Conservation (phyloP, 2,329 filamentous ascomycete species). For the Colletotrichum paranaense region DNA sequence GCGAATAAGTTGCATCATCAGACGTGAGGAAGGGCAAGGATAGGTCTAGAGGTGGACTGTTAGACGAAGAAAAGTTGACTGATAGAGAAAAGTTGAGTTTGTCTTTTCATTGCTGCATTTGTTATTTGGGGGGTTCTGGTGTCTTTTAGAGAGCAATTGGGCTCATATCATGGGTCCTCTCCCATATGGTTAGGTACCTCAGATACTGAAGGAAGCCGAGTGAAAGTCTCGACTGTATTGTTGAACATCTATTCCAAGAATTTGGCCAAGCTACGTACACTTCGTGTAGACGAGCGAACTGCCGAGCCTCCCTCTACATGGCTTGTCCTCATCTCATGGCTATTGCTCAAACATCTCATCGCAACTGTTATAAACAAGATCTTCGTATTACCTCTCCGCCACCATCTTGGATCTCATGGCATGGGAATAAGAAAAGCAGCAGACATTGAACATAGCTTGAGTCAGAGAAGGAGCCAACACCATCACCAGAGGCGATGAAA, state of each 20-base stretch:
- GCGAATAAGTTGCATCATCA: conserved; percentile 43
- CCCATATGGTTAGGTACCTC: background rate
- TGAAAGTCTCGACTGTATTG: background rate
- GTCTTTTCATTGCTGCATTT: background rate
- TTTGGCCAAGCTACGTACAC: background rate
- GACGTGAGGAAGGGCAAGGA: background rate
- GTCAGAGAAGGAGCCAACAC: too few species aligned
- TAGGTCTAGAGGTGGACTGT: background rate
- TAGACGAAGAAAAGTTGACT: background rate
- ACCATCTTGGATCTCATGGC: too few species aligned
- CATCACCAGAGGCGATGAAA: too few species aligned
- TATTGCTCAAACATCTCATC: background rate
- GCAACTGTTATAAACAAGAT: background rate
- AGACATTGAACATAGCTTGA: too few species aligned
- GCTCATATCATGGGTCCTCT: background rate
- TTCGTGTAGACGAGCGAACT: background rate
- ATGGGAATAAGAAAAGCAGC: too few species aligned
- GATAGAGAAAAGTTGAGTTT: background rate
- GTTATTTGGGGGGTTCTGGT: background rate
- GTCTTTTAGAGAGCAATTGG: background rate
- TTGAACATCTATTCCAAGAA: background rate
- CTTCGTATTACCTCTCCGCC: background rate
- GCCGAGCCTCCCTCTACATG: background rate
- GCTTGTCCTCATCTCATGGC: background rate
- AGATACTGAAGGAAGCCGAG: background rate